phyloP scores from a whole-genome alignment of 495 filamentous ascomycete genomes.

The Emericellopsis terricola region DNA sequence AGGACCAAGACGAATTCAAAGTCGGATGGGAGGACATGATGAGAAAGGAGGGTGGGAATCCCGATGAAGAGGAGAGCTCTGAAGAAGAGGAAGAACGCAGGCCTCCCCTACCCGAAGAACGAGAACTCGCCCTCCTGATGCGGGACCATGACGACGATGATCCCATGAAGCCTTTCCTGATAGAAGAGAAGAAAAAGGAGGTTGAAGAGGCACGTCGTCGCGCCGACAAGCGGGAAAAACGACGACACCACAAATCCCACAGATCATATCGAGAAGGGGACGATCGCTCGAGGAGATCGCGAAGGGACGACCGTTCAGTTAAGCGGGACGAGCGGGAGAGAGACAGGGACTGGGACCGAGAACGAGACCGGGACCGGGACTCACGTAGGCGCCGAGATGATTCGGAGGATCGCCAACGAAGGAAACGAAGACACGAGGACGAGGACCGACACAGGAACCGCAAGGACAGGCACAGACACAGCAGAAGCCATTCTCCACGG shows the following conservation, averaged over 20 bases:
- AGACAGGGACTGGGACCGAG: constrained; percentile 11
- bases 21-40: constrained; percentile 27
- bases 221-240: constrained; percentile 24
- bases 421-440: background rate
- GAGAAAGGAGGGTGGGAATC: constrained; percentile 18
- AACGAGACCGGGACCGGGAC: constrained; percentile 8
- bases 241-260: constrained; percentile 29
- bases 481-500: constrained; percentile 2
- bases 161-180: constrained; percentile 84
- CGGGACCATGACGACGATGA: constrained; percentile 83
- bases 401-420: constrained; percentile 1
- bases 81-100: constrained; percentile 17
- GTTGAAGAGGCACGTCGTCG: constrained; percentile 49
- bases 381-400: constrained; percentile 10
- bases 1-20: constrained; percentile 45
- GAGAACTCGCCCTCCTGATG: constrained; percentile 57
- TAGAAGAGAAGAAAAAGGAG: constrained; percentile 80
- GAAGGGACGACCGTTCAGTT: constrained; percentile 6
- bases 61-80: constrained; percentile 15
- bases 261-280: constrained; percentile 15
- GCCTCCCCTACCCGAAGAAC: constrained; percentile 42
- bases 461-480: background rate
- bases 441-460: background rate
- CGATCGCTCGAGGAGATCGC: constrained; percentile 8
- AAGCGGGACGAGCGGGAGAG: constrained; percentile 7